Evolutionary conservation across 139 green algal species (phyloP), one percentile per base, ranked within the genome.

Genomic region (Spirogloea muscicola): DNA sequence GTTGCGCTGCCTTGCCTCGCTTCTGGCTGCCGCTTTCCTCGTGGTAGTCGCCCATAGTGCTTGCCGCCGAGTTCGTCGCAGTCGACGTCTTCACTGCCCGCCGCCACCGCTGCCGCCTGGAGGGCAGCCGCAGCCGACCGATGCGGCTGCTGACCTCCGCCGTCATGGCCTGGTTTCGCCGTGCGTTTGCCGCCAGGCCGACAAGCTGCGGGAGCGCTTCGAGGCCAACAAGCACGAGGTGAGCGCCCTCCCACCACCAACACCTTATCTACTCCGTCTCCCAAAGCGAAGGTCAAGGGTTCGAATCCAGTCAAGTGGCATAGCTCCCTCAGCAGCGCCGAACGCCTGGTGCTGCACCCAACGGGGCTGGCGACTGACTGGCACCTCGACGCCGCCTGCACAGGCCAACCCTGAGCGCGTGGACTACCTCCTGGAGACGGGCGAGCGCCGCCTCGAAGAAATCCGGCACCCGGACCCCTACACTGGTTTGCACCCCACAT

Each of bases 401-500:
- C 52, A 62, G 52, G 40, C 6, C 6, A 33, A 62, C 40, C 7
- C 18, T 9, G 5, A 6, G 52, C 6, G 52, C 6, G 40, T 62
- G 5, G 52, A 62, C 31, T 33, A 33, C 6, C 9, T 62, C 6
- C 7, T 62, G 37, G 37, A 31, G 5, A 33, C 52, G 31, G 52
- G 52, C 7, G 52, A 62, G 52, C 7, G 31, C 7, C 38, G 40
- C 38, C 52, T 62, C 40, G 37, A 33, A 33, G 52, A 38, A 9
- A 62, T 43, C 9, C 52, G 40, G 7, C 52, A 62, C 7, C 52
- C 52, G 6, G 52, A 62, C 9, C 9, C 40, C 6, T 62, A 62
- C 52, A 62, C 52, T 39, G 52, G 52, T 62, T 43, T n/a, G n/a
- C n/a, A n/a, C n/a, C n/a, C n/a, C n/a, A n/a, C n/a, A 33, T 62